Conservation (phyloP, 495 filamentous ascomycete genomes). For the Parmelia sp. region DNA sequence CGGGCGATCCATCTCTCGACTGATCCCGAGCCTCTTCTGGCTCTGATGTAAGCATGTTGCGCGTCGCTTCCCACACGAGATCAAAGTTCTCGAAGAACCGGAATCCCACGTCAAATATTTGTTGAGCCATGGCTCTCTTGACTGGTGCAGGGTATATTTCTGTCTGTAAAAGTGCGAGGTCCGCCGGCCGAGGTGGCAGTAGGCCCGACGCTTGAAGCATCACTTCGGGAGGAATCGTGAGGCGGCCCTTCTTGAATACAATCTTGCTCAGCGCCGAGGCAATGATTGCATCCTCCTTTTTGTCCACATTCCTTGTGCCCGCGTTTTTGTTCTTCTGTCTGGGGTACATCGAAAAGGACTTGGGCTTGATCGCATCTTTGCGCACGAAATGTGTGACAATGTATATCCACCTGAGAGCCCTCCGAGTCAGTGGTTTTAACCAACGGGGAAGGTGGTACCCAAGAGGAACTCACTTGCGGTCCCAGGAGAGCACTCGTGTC, state of each 20-base stretch:
- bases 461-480: conserved; percentile 47
- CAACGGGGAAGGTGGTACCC: background rate
- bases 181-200: conserved; percentile 48
- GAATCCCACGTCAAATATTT: conserved; percentile 18
- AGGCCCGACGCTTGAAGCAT: conserved; percentile 62
- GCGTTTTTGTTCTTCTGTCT: conserved; percentile 22
- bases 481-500: conserved; percentile 61
- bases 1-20: conserved; percentile 17
- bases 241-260: conserved; percentile 81
- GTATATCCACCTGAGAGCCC: conserved; percentile 54
- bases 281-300: conserved; percentile 43
- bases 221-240: conserved; percentile 77
- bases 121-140: conserved; percentile 8
- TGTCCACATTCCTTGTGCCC: conserved; percentile 14
- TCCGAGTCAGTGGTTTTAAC: background rate
- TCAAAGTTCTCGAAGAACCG: conserved; percentile 18
- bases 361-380: conserved; percentile 40
- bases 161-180: conserved; percentile 20
- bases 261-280: conserved; percentile 78
- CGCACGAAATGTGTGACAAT: conserved; percentile 66
- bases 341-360: conserved; percentile 22
- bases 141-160: conserved; percentile 12
- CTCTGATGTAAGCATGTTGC: conserved; percentile 11
- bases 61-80: conserved; percentile 18
- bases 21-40: conserved; percentile 11